These are phyloP conservation scores for Scenedesmus sp. DNA, from an alignment of 163 green algal species.

Conservation along the genomic window DNA sequence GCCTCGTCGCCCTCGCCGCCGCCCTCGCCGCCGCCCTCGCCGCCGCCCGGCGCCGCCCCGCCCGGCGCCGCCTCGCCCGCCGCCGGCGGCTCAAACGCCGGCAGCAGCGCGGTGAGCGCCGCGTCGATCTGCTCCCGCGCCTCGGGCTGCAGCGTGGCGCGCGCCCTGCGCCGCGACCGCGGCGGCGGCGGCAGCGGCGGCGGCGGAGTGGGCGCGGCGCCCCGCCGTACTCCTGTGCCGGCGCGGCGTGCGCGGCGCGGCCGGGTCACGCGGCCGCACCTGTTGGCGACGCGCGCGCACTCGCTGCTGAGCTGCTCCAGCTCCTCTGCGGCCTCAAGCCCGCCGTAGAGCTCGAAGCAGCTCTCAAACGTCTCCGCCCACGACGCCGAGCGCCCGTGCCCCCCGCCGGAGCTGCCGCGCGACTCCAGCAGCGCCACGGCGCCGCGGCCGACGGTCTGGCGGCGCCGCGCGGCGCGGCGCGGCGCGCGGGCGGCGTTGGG, in stretches of 20 bases:
- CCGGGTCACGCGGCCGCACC: neutral
- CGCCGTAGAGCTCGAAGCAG: slow-evolving; percentile 51
- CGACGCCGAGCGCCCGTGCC: neutral
- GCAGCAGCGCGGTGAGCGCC: slow-evolving; percentile 41
- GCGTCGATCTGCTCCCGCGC: slow-evolving; percentile 49
- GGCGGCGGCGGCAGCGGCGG: neutral
- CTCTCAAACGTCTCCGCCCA: slow-evolving; percentile 32
- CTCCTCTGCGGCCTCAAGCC: slow-evolving; percentile 56
- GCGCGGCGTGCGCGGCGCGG: too few species aligned
- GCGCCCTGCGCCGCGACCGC: slow-evolving; percentile 16
- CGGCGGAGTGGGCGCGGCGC: too few species aligned
- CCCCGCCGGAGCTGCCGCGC: too few species aligned
- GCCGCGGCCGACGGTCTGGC: slow-evolving; percentile 27
- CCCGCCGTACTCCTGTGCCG: too few species aligned
- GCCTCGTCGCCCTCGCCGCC: slow-evolving; percentile 3
- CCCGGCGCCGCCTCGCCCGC: neutral
- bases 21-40: neutral
- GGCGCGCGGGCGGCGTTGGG: too few species aligned
- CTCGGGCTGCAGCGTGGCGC: slow-evolving; percentile 24
- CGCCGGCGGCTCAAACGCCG: slow-evolving; percentile 48
- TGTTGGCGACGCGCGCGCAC: slow-evolving; percentile 56
- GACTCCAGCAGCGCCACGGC: slow-evolving; percentile 22
- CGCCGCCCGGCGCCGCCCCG: neutral
- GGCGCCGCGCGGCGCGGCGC: neutral
- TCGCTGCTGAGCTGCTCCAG: slow-evolving; percentile 55